Conservation (phyloP, 2,329 filamentous ascomycete species). For the Xylariales sp. region DNA sequence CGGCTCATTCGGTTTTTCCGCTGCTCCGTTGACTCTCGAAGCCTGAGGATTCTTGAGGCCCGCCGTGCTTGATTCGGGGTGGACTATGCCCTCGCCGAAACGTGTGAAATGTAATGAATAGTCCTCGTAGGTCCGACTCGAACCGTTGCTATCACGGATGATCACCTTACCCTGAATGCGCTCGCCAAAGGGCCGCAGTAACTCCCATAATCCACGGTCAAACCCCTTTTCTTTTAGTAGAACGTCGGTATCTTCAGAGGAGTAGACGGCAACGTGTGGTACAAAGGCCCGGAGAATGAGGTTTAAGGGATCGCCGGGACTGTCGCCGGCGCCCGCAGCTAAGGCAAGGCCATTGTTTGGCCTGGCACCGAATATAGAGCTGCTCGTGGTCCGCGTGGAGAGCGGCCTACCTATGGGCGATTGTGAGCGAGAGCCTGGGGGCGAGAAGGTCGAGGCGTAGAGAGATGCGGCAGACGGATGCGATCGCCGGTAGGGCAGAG, state of each 20-base stretch:
- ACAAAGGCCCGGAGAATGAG: slow-evolving; percentile 87
- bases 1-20: slow-evolving; percentile 42
- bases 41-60: slow-evolving; percentile 48
- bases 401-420: slow-evolving; percentile 73
- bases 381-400: slow-evolving; percentile 66
- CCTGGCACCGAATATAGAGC: slow-evolving; percentile 67
- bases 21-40: slow-evolving; percentile 47
- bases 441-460: slow-evolving; percentile 74
- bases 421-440: slow-evolving; percentile 73
- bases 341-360: slow-evolving; percentile 57
- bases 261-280: slow-evolving; percentile 86
- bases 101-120: slow-evolving; percentile 88
- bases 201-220: slow-evolving; percentile 80
- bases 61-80: slow-evolving; percentile 57
- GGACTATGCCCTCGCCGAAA: slow-evolving; percentile 70
- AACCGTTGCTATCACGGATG: slow-evolving; percentile 88
- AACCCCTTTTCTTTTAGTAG: slow-evolving; percentile 88
- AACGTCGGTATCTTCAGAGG: slow-evolving; percentile 87
- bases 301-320: slow-evolving; percentile 66
- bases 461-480: slow-evolving; percentile 70
- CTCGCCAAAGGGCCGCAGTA: slow-evolving; percentile 92
- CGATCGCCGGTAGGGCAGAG: slow-evolving; percentile 64
- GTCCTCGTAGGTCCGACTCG: slow-evolving; percentile 85
- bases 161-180: slow-evolving; percentile 87
- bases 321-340: slow-evolving; percentile 57